Evolutionary conservation across 768 basidiomycete species (phyloP), one percentile per base, ranked within the genome.

Genomic region (Vararia minispora): DNA sequence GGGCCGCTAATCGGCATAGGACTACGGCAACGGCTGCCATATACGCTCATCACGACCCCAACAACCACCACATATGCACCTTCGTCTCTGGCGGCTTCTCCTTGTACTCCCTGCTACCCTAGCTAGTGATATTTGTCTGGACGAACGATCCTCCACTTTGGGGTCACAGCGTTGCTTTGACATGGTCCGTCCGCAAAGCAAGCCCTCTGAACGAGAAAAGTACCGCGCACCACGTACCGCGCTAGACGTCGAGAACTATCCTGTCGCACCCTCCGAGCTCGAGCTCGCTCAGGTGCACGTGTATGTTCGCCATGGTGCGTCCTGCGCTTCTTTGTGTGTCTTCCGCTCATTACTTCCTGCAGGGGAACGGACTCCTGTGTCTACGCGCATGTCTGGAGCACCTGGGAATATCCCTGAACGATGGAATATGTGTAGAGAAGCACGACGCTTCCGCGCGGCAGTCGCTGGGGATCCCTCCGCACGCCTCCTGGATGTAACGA

Each of bases 291-390:
- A 85, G 53, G 79, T 86, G 9, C 79, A 86, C 53, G 57, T 85
- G 27, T 86, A 74, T 50, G 71, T 81, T 4, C 66, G 84, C 18
- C 84, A 87, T 54, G 83, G 83, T 82, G 40, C 33, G 74, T 60
- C 38, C 25, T 13, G 3, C 11, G 22, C 18, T 14, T n/a, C 11
- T 33, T 25, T n/a, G 28, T 40, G 3, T 17, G 16, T 28, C 24
- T 22, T n/a, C 22, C 25, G 18, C 5, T 34, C 8, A 21, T 28
- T 22, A 32, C 6, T 21, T 24, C 22, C 14, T 17, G 22, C n/a
- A 86, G 83, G 83, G 22, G 84, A 86, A 58, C 71, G 84, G 25
- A 74, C 82, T 0, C 84, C 84, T 1, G 82, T 86, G n/a, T 74
- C 72, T 7, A 61, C 75, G 9, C 71, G 82, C 2, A 68, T 86